Evolutionary conservation across 2,329 filamentous ascomycete species (phyloP).

Genomic region (Metarhizium anisopliae): DNA sequence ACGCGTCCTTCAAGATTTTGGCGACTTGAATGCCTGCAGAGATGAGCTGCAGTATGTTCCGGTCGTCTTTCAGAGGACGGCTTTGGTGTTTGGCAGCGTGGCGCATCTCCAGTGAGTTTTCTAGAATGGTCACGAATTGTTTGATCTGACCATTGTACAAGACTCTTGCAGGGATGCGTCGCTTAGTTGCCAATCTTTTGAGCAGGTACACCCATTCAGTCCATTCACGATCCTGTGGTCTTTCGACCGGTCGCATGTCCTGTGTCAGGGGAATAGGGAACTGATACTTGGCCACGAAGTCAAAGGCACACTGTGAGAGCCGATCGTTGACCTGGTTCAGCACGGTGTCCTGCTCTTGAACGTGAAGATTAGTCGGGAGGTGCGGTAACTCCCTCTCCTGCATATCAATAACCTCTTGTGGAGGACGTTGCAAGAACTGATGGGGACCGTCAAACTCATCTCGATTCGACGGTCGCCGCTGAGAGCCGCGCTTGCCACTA

Average conservation of each 20-base stretch:
- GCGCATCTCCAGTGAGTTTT: slow-evolving; percentile 82
- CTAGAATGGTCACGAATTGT: slow-evolving; percentile 78
- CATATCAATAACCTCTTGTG: slow-evolving; percentile 60
- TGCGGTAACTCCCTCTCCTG: slow-evolving; percentile 75
- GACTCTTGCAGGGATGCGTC: slow-evolving; percentile 73
- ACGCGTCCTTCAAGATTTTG: slow-evolving; percentile 76
- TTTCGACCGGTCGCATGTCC: slow-evolving; percentile 69
- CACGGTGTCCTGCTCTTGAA: slow-evolving; percentile 78
- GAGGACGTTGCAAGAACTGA: slow-evolving; percentile 67
- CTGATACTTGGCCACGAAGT: slow-evolving; percentile 86
- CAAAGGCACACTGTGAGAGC: slow-evolving; percentile 76
- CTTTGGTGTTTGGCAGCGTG: slow-evolving; percentile 78
- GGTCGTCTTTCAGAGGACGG: slow-evolving; percentile 76
- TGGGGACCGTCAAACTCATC: slow-evolving; percentile 87
- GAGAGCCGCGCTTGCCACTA: slow-evolving; percentile 41
- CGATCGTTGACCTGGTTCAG: slow-evolving; percentile 75
- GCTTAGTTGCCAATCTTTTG: slow-evolving; percentile 77
- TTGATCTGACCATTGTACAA: slow-evolving; percentile 88
- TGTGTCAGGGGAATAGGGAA: slow-evolving; percentile 79
- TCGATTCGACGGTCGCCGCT: slow-evolving; percentile 67
- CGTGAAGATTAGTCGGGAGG: slow-evolving; percentile 72
- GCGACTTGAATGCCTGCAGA: slow-evolving; percentile 81
- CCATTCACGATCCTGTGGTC: slow-evolving; percentile 75
- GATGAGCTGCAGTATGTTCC: slow-evolving; percentile 80
- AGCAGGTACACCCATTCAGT: slow-evolving; percentile 86